These are phyloP conservation scores for Trichophyton verrucosum DNA, from an alignment of 2,329 filamentous ascomycete species.

Conservation along the genomic window DNA sequence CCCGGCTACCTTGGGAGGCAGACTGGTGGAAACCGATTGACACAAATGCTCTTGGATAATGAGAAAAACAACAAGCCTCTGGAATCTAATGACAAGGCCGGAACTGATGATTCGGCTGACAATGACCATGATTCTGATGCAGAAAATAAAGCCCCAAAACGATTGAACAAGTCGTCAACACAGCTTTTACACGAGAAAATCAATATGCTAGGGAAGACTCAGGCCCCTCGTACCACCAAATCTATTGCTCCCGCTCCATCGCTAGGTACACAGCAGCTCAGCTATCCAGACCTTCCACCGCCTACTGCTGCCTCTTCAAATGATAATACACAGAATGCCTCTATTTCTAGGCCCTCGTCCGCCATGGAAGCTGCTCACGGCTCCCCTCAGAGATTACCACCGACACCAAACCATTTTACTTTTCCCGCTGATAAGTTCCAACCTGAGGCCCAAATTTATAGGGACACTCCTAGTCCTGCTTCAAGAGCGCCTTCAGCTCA, in stretches of 20 bases:
- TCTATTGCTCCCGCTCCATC: conserved; percentile 30
- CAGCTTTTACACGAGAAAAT: conserved; percentile 89
- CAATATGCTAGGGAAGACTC: conserved; percentile 53
- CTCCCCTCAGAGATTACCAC: conserved; percentile 7
- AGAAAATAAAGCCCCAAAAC: conserved; percentile 40
- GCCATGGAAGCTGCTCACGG: neutral
- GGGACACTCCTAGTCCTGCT: conserved; percentile 1
- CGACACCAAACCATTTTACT: neutral
- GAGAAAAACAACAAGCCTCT: conserved; percentile 32
- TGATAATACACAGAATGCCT: conserved; percentile 13
- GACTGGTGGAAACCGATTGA: conserved; percentile 47
- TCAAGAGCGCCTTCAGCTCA: conserved; percentile 6
- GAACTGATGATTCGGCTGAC: conserved; percentile 44
- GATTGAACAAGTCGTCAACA: conserved; percentile 81
- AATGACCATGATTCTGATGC: conserved; percentile 34
- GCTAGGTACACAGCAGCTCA: conserved; percentile 21
- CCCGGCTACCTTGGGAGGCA: conserved; percentile 62
- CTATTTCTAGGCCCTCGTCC: conserved; percentile 33
- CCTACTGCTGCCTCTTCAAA: conserved; percentile 13
- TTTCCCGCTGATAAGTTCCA: neutral
- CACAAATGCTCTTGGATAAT: conserved; percentile 21
- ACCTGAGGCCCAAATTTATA: neutral
- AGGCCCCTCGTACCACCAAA: conserved; percentile 34
- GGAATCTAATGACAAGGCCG: conserved; percentile 37
- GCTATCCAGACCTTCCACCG: conserved; percentile 25